Conservation (phyloP, 1,139 yeast genomes). For the Pichia kudriavzevii region DNA sequence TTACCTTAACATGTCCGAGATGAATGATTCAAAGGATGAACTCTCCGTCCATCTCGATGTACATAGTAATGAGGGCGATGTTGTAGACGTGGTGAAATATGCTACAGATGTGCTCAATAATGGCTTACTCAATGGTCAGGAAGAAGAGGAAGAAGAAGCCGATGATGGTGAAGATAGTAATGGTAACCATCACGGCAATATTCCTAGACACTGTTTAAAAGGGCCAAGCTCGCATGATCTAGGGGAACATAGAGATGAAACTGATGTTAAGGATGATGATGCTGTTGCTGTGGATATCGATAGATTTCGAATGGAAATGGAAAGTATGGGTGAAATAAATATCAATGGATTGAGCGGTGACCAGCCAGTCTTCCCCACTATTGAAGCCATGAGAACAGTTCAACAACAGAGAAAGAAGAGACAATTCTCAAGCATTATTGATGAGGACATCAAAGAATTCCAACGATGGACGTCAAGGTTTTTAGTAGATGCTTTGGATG, state of each 20-base stretch:
- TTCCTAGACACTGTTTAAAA: too few relatives aligned
- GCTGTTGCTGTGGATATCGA: constrained; percentile 5
- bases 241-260: too few relatives aligned
- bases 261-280: too few relatives aligned
- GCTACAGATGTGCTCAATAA: constrained; percentile 2
- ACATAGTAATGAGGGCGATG: not conserved
- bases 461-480: constrained; percentile 48
- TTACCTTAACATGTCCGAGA: too few relatives aligned
- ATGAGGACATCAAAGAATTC: constrained; percentile 38
- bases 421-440: constrained; percentile 18
- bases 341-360: not conserved
- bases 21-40: too few relatives aligned
- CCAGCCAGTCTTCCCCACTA: constrained; percentile 6
- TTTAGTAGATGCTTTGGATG: constrained; percentile 34
- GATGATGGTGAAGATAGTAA: not conserved
- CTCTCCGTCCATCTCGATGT: too few relatives aligned
- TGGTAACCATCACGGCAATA: too few relatives aligned
- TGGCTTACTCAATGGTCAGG: constrained; percentile 2
- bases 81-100: not conserved
- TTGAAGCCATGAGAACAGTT: constrained; percentile 10
- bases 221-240: too few relatives aligned
- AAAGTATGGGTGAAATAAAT: not conserved
- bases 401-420: constrained; percentile 38
- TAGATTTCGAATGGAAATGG: constrained; percentile 1
- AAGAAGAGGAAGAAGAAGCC: constrained; percentile 1